Percentiles rank a stretch among this genome's conserved stretches.
These are phyloP conservation scores for Hypoxylon sp. DNA, from an alignment of 2,329 filamentous ascomycete genomes.

Conservation along the genomic window DNA sequence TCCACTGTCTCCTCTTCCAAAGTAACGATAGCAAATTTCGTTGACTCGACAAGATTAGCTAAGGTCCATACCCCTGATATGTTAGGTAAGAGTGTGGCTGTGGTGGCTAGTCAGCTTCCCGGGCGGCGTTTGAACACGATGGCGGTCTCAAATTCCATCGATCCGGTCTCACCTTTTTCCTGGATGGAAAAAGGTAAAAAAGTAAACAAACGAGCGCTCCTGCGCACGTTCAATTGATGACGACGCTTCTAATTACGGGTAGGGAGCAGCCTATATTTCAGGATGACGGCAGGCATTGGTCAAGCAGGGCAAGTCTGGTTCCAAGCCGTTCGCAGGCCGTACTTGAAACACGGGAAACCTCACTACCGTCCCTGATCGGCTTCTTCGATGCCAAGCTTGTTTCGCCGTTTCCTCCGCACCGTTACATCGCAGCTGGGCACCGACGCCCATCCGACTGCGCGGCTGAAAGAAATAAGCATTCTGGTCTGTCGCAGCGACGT, in stretches of 20 bases:
- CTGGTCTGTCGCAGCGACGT: slow-evolving; percentile 42
- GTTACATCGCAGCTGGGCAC: slow-evolving; percentile 23
- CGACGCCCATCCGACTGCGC: slow-evolving; percentile 13
- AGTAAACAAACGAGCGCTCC: not conserved
- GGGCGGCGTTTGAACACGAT: not conserved
- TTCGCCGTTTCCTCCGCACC: slow-evolving; percentile 27
- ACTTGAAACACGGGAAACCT: slow-evolving; percentile 38
- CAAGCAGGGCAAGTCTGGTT: no score
- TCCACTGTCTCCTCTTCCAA: no score
- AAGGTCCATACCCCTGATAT: not conserved
- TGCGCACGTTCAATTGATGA: no score
- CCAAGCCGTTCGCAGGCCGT: no score
- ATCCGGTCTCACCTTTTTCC: slow-evolving; percentile 20
- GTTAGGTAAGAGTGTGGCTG: slow-evolving; percentile 6
- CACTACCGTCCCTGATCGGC: slow-evolving; percentile 37
- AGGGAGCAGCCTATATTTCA: not conserved
- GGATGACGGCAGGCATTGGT: not conserved
- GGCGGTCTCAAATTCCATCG: slow-evolving; percentile 2
- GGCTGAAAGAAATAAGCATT: slow-evolving; percentile 37
- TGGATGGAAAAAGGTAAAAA: slow-evolving; percentile 6
- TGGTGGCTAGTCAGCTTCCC: slow-evolving; percentile 6
- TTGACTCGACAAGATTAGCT: not conserved
- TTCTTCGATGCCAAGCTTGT: slow-evolving; percentile 34
- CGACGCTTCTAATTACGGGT: slow-evolving; percentile 5
- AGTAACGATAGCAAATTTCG: no score